phyloP scores from a whole-genome alignment of 2,329 filamentous ascomycete species.

The Sclerotiophoma versabilis region DNA sequence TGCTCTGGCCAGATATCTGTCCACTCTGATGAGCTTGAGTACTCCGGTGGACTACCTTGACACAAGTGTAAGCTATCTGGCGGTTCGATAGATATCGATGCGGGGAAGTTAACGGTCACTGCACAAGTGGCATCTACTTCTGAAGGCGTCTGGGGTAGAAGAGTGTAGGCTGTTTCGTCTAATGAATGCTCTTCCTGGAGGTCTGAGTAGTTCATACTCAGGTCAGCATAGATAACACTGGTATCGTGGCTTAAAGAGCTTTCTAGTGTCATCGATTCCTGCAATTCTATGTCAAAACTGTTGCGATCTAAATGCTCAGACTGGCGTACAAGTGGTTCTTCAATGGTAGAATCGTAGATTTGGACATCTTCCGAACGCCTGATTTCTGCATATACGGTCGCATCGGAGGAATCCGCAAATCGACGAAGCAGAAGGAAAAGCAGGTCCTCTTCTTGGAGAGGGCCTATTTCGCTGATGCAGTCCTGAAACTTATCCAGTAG shows the following conservation, averaged over 20 bases:
- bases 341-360: background rate
- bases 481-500: background rate
- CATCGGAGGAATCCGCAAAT: background rate
- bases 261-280: background rate
- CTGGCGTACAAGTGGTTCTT: background rate
- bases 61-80: background rate
- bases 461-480: background rate
- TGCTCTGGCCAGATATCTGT: background rate
- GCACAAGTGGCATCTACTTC: background rate
- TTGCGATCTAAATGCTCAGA: background rate
- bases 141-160: background rate
- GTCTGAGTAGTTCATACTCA: background rate
- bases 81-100: background rate
- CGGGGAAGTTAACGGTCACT: background rate
- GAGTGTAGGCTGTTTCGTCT: background rate
- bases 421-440: background rate
- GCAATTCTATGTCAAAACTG: background rate
- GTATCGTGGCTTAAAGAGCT: background rate
- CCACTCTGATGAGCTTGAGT: background rate
- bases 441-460: background rate
- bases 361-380: background rate
- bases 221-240: background rate
- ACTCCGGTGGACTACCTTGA: background rate
- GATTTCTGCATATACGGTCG: background rate
- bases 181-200: background rate